These are phyloP conservation scores for Aspergillus costaricaensis DNA, from an alignment of 2,329 filamentous ascomycete genomes.

Conservation along the genomic window DNA sequence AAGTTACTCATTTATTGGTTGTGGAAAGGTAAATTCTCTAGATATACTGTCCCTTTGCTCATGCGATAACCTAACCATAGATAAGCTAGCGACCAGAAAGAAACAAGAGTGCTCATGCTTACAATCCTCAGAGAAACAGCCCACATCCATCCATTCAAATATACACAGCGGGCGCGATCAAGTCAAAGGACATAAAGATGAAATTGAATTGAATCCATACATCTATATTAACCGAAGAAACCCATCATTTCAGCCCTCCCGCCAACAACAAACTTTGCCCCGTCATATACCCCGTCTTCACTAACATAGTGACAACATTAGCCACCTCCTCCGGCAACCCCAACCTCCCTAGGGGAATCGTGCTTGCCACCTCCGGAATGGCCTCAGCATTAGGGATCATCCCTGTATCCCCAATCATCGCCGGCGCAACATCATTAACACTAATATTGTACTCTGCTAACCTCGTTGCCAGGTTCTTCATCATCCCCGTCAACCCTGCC, in stretches of 20 bases:
- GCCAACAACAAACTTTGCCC: slow-evolving; percentile 58
- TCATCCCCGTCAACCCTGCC: slow-evolving; percentile 64
- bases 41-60: no score
- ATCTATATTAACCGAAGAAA: no score
- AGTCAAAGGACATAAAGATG: no score
- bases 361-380: slow-evolving; percentile 60
- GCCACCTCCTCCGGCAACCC: slow-evolving; percentile 62
- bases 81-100: no score
- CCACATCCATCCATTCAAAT: no score
- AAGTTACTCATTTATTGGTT: no score
- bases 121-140: no score
- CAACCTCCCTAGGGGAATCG: slow-evolving; percentile 61
- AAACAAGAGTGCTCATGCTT: no score
- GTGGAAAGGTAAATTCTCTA: no score
- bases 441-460: slow-evolving; percentile 64
- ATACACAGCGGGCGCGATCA: no score
- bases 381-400: slow-evolving; percentile 63
- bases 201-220: no score
- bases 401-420: slow-evolving; percentile 66
- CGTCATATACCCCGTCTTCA: slow-evolving; percentile 62
- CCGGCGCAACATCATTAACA: slow-evolving; percentile 68
- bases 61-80: no score
- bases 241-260: slow-evolving; percentile 52
- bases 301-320: slow-evolving; percentile 62
- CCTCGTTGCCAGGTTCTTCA: slow-evolving; percentile 63